A percentile compares a stretch with the other conserved stretches of the same genome.
Evolutionary conservation across 2,329 filamentous ascomycete species (phyloP).

Genomic region (Aspergillus fumigatiaffinis): DNA sequence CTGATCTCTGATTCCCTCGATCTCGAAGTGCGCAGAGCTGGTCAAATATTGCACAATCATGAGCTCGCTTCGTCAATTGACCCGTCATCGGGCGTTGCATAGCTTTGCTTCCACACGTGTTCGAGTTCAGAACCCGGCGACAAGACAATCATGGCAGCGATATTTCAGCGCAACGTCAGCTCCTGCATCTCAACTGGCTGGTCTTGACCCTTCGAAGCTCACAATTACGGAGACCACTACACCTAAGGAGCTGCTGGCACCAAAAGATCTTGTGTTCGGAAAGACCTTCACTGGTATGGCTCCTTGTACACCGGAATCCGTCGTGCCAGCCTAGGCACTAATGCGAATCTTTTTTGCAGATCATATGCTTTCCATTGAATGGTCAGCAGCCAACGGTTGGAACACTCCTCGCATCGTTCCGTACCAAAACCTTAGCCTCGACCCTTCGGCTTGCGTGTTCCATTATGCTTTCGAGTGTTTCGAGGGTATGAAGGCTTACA

Average conservation of each 20-base stretch:
- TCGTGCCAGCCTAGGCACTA: constrained; percentile 8
- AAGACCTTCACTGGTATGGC: constrained; percentile 76
- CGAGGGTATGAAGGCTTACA: constrained; percentile 99
- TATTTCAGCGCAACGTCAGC: constrained; percentile 42
- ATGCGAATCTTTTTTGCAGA: constrained; percentile 52
- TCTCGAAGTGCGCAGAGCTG: background rate
- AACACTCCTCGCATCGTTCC: constrained; percentile 76
- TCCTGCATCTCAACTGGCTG: constrained; percentile 47
- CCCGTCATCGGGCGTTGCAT: constrained; percentile 27
- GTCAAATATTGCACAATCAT: constrained; percentile 16
- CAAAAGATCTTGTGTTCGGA: constrained; percentile 84
- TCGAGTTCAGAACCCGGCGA: constrained; percentile 20
- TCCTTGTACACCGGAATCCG: background rate
- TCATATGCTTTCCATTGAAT: constrained; percentile 95
- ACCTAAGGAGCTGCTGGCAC: constrained; percentile 70
- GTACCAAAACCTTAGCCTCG: constrained; percentile 95
- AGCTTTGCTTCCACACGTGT: constrained; percentile 21
- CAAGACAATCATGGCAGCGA: constrained; percentile 45
- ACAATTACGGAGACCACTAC: constrained; percentile 68
- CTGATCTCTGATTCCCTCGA: background rate
- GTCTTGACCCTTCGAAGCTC: constrained; percentile 74
- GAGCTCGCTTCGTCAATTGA: constrained; percentile 35
- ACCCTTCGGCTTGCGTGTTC: constrained; percentile 94
- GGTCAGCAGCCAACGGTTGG: constrained; percentile 85
- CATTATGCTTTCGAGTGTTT: constrained; percentile 99